These are phyloP conservation scores for Monotropa hypopitys DNA, from an alignment of 179 eudicot genomes.

Conservation along the genomic window DNA sequence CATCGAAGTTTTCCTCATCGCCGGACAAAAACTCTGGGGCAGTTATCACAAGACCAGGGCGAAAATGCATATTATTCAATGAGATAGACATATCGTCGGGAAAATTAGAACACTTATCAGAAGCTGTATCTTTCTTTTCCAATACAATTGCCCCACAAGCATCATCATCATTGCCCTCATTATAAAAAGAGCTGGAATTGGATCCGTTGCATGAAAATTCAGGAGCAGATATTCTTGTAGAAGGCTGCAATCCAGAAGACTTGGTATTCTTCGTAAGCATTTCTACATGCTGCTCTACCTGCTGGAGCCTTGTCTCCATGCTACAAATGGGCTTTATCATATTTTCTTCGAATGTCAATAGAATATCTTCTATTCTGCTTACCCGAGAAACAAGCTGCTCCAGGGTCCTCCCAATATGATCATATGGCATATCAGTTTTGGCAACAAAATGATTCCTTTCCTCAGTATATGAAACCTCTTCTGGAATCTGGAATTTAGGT, in stretches of 20 bases:
- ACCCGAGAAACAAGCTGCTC: constrained; percentile 60
- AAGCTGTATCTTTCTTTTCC: constrained; percentile 18
- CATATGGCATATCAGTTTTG: constrained; percentile 15
- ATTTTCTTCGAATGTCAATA: constrained; percentile 71
- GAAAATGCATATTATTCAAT: constrained; percentile 21
- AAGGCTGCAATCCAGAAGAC: constrained; percentile 18
- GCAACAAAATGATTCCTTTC: constrained; percentile 10
- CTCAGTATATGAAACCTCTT: constrained; percentile 4
- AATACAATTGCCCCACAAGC: constrained; percentile 20
- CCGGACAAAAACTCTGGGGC: constrained; percentile 62
- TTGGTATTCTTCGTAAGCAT: constrained; percentile 27
- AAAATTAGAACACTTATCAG: constrained; percentile 8
- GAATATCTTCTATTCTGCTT: constrained; percentile 46
- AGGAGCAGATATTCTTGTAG: constrained; percentile 49
- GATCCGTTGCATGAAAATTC: constrained; percentile 41
- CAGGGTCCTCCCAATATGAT: constrained; percentile 42
- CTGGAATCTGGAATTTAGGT: neutral
- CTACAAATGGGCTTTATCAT: constrained; percentile 65
- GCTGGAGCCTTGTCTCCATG: constrained; percentile 74
- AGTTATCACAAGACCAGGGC: constrained; percentile 47
- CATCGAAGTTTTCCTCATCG: constrained; percentile 46
- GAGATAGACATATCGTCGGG: constrained; percentile 13
- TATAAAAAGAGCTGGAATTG: constrained; percentile 27
- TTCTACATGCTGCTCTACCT: constrained; percentile 60
- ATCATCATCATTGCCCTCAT: constrained; percentile 26